These are phyloP conservation scores for Globisporangium paddicum DNA, from an alignment of 352 stramenopile genomes.

Conservation along the genomic window DNA sequence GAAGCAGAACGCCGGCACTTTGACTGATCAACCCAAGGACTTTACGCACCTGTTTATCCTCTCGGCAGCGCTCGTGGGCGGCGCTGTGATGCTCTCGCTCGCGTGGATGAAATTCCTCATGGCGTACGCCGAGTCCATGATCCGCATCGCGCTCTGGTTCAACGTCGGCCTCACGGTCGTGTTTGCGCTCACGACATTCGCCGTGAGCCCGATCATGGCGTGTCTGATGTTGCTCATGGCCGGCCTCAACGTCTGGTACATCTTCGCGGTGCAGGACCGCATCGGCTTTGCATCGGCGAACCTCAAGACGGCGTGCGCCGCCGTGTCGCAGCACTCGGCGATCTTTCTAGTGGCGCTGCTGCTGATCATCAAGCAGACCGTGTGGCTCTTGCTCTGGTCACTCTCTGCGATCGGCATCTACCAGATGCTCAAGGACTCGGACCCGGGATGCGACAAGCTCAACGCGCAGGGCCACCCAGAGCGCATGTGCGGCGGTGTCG, in stretches of 20 bases:
- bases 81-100: slow-evolving; percentile 52
- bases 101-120: slow-evolving; percentile 80
- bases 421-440: slow-evolving; percentile 57
- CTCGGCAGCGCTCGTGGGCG: slow-evolving; percentile 38
- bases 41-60: slow-evolving; percentile 50
- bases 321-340: slow-evolving; percentile 44
- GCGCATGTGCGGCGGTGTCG: slow-evolving; percentile 55
- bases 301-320: slow-evolving; percentile 63
- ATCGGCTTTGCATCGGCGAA: slow-evolving; percentile 84
- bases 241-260: slow-evolving; percentile 82
- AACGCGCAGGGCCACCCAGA: slow-evolving; percentile 18
- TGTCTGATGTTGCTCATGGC: slow-evolving; percentile 55
- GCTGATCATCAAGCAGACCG: slow-evolving; percentile 64
- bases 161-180: slow-evolving; percentile 70
- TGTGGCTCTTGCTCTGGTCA: slow-evolving; percentile 73
- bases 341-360: slow-evolving; percentile 66
- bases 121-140: slow-evolving; percentile 68
- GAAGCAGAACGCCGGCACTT: slow-evolving; percentile 3
- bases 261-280: slow-evolving; percentile 71
- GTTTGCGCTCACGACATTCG: slow-evolving; percentile 60
- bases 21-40: slow-evolving; percentile 27
- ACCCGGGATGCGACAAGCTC: slow-evolving; percentile 54
- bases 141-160: slow-evolving; percentile 75
- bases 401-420: slow-evolving; percentile 68
- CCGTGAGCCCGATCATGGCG: slow-evolving; percentile 53